phyloP scores from a whole-genome alignment of 371 early-diverging fungal species.

The Batkoa obscura region DNA sequence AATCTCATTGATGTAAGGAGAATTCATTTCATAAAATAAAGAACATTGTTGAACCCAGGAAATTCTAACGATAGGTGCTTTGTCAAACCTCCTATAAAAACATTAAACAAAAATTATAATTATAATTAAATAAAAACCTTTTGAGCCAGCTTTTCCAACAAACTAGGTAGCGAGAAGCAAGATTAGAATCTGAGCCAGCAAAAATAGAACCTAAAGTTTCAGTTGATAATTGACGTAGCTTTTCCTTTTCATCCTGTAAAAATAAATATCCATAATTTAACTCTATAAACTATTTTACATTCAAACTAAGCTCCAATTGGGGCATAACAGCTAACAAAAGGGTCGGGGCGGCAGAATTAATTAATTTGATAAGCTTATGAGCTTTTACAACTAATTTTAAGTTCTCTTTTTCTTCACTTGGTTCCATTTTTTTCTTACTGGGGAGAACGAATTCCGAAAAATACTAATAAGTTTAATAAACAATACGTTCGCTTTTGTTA shows the following conservation, averaged over 20 bases:
- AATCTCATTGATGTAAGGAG: slow-evolving; percentile 41
- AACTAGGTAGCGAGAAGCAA: slow-evolving; percentile 51
- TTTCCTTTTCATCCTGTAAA: slow-evolving; percentile 29
- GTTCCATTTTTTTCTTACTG: too few relatives aligned
- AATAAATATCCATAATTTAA: too few relatives aligned
- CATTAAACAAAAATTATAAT: not conserved
- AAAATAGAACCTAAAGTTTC: slow-evolving; percentile 73
- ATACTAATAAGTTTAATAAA: too few relatives aligned
- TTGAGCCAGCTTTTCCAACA: slow-evolving; percentile 79
- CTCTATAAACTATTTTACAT: too few relatives aligned
- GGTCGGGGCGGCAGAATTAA: too few relatives aligned
- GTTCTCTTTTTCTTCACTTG: too few relatives aligned
- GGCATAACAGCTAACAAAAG: too few relatives aligned
- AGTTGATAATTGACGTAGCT: slow-evolving; percentile 59
- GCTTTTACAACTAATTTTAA: too few relatives aligned
- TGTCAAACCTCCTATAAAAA: slow-evolving; percentile 48
- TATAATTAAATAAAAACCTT: not conserved
- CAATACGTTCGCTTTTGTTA: too few relatives aligned
- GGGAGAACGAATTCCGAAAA: too few relatives aligned
- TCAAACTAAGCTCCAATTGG: too few relatives aligned
- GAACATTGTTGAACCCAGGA: slow-evolving; percentile 52
- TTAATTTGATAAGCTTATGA: too few relatives aligned
- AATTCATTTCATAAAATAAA: slow-evolving; percentile 41
- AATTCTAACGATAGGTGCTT: slow-evolving; percentile 37
- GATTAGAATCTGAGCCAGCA: slow-evolving; percentile 22